Percentiles rank a stretch among this genome's conserved stretches.
phyloP scores from a whole-genome alignment of 2,329 filamentous ascomycete species.

The Neocatenulostroma microsporum region DNA sequence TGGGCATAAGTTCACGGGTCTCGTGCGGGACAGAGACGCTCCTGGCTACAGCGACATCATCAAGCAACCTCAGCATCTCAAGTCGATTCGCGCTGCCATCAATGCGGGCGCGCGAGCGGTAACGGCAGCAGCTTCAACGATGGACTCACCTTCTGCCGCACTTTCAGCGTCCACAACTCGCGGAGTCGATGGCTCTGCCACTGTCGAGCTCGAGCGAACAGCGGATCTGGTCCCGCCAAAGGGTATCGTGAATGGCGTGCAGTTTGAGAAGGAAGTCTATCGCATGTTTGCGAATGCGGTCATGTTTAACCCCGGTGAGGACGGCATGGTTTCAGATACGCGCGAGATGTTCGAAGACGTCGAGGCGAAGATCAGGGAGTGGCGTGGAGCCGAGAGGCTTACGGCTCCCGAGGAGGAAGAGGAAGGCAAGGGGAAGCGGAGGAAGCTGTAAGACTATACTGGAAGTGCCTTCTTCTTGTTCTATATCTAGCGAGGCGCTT shows the following conservation, averaged over 20 bases:
- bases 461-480: no score
- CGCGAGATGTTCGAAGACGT: constrained; percentile 85
- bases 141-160: constrained; percentile 53
- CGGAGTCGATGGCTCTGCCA: constrained; percentile 14
- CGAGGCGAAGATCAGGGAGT: constrained; percentile 66
- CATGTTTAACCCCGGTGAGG: constrained; percentile 95
- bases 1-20: constrained; percentile 43
- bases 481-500: no score
- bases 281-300: constrained; percentile 97
- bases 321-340: constrained; percentile 80
- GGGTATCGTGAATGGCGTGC: constrained; percentile 85
- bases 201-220: constrained; percentile 58
- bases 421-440: constrained; percentile 12
- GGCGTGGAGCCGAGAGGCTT: constrained; percentile 60
- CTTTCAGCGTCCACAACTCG: constrained; percentile 25
- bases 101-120: constrained; percentile 53
- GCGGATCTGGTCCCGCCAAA: constrained; percentile 76
- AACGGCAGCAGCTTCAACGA: constrained; percentile 32
- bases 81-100: constrained; percentile 44
- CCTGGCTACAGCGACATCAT: constrained; percentile 47
- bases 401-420: constrained; percentile 17
- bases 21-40: constrained; percentile 44
- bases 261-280: constrained; percentile 86
- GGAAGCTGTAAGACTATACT: constrained; percentile 12
- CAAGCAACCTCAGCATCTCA: constrained; percentile 45